phyloP scores from a whole-genome alignment of 352 stramenopile genomes.

The Sclerospora graminicola region DNA sequence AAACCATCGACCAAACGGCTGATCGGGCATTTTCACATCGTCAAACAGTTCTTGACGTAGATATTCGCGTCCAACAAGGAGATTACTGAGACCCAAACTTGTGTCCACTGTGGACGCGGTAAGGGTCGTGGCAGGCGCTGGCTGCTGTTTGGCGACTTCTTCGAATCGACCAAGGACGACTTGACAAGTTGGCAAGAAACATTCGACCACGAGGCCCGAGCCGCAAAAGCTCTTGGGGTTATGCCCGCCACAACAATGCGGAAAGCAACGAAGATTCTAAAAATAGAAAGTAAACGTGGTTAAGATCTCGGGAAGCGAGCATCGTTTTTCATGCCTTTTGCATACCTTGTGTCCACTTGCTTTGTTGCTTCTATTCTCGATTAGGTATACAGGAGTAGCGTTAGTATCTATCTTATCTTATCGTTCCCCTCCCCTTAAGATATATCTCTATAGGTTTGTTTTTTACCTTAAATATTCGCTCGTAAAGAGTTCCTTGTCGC shows the following conservation, averaged over 20 bases:
- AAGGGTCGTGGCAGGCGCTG: neutral
- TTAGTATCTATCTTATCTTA: too few species aligned
- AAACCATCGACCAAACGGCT: slow-evolving; percentile 71
- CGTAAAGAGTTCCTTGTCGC: slow-evolving; percentile 64
- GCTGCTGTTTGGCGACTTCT: slow-evolving; percentile 40
- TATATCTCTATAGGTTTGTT: neutral
- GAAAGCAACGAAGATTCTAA: slow-evolving; percentile 72
- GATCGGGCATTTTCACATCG: slow-evolving; percentile 69
- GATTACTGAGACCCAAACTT: slow-evolving; percentile 17
- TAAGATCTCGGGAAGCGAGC: neutral
- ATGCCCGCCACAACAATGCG: slow-evolving; percentile 72
- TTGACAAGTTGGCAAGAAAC: slow-evolving; percentile 38
- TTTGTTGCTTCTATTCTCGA: slow-evolving; percentile 78
- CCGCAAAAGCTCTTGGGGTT: slow-evolving; percentile 83
- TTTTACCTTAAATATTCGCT: slow-evolving; percentile 61
- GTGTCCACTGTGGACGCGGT: slow-evolving; percentile 15
- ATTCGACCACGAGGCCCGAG: slow-evolving; percentile 68
- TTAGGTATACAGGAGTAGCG: too few species aligned
- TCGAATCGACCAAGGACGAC: slow-evolving; percentile 67
- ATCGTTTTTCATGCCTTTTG: too few species aligned
- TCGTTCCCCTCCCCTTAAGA: neutral
- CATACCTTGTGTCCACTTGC: slow-evolving; percentile 65
- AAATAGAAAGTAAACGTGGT: neutral
- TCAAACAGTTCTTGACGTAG: slow-evolving; percentile 46
- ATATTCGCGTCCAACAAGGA: slow-evolving; percentile 39